phyloP scores from a whole-genome alignment of 257 asterid genomes.

The Solanum pennellii region DNA sequence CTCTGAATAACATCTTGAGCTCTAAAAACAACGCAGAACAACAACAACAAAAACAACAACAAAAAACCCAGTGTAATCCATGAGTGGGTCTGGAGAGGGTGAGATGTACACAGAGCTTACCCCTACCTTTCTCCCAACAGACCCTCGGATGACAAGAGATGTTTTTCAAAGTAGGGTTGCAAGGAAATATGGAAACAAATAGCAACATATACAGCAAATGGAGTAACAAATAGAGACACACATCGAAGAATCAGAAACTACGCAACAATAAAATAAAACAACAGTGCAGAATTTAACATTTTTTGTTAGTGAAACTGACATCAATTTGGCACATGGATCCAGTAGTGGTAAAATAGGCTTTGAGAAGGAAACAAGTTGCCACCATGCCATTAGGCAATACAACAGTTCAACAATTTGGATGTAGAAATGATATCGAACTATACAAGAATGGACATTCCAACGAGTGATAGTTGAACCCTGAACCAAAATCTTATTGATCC shows the following conservation, averaged over 20 bases:
- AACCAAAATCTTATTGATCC: background rate
- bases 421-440: background rate
- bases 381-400: background rate
- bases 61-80: background rate
- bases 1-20: background rate
- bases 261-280: background rate
- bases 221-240: background rate
- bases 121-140: background rate
- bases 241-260: background rate
- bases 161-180: background rate
- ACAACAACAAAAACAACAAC: background rate
- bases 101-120: background rate
- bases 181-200: background rate
- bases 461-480: background rate
- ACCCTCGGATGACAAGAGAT: background rate
- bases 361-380: background rate
- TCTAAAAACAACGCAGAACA: background rate
- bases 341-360: background rate
- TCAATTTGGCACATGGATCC: background rate
- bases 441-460: background rate
- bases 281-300: background rate
- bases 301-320: background rate
- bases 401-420: background rate
- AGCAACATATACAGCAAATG: background rate
- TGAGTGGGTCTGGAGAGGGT: background rate